phyloP scores from a whole-genome alignment of 2,329 filamentous ascomycete species.

The Diplodia intermedia region DNA sequence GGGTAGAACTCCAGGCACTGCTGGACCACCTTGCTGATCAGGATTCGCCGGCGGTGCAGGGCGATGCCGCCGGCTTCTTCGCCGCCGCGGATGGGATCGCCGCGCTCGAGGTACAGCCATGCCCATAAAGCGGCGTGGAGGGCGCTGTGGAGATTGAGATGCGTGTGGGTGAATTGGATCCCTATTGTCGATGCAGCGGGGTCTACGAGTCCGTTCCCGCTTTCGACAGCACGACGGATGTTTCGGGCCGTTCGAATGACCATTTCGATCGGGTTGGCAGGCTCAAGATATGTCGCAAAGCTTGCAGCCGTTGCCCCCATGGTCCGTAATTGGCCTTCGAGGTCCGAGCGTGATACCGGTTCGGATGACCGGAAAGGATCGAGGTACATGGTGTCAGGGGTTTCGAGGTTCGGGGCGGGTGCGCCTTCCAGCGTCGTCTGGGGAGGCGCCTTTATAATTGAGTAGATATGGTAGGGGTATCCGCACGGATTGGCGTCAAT shows the following conservation, averaged over 20 bases:
- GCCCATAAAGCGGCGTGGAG: constrained; percentile 80
- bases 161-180: constrained; percentile 31
- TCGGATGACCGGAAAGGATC: constrained; percentile 77
- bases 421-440: constrained; percentile 61
- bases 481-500: constrained; percentile 79
- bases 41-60: constrained; percentile 56
- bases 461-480: constrained; percentile 85
- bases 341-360: constrained; percentile 67
- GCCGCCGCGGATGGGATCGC: constrained; percentile 39
- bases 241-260: constrained; percentile 80
- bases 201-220: not conserved
- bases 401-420: constrained; percentile 41
- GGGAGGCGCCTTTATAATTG: constrained; percentile 70
- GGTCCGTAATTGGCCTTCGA: constrained; percentile 67
- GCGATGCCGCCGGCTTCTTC: constrained; percentile 37
- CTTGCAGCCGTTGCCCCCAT: constrained; percentile 53
- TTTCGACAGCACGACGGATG: constrained; percentile 74
- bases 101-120: constrained; percentile 49
- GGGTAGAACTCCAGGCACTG: constrained; percentile 70
- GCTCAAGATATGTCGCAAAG: constrained; percentile 64
- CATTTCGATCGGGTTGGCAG: constrained; percentile 70
- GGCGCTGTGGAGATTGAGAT: constrained; percentile 62
- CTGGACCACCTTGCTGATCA: constrained; percentile 69
- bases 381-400: constrained; percentile 73
- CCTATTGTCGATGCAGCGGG: constrained; percentile 10